A percentile compares a stretch with the other conserved stretches of the same genome.
These are phyloP conservation scores for Scedosporium apiospermum DNA, from an alignment of 2,329 filamentous ascomycete genomes.

Conservation along the genomic window DNA sequence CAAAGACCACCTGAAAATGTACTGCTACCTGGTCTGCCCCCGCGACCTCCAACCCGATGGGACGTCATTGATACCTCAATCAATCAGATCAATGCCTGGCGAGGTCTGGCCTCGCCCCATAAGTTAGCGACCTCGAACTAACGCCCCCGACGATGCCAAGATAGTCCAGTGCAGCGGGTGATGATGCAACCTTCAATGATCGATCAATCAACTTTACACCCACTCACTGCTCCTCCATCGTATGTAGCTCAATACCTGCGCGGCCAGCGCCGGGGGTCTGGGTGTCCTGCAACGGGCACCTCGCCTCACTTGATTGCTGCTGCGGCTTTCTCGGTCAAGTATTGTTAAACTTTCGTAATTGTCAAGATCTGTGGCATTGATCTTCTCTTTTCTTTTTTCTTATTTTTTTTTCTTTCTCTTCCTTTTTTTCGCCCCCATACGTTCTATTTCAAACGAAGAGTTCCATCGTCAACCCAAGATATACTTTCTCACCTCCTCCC, in stretches of 20 bases:
- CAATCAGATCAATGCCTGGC: not conserved
- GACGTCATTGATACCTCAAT: not conserved
- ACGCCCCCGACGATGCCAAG: conserved; percentile 1
- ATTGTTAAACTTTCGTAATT: not conserved
- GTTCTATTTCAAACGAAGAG: not conserved
- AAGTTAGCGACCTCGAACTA: not conserved
- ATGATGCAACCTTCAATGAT: not conserved
- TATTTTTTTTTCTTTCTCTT: not conserved
- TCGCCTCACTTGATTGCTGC: not conserved
- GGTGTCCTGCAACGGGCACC: not conserved
- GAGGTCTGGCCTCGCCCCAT: too few species aligned
- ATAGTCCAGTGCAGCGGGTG: not conserved
- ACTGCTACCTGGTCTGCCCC: not conserved
- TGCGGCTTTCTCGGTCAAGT: conserved; percentile 5
- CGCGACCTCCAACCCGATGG: not conserved
- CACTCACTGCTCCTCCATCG: conserved; percentile 4
- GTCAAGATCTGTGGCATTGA: not conserved
- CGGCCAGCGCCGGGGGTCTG: not conserved
- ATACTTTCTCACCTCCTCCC: not conserved
- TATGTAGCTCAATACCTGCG: not conserved
- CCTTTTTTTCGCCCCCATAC: not conserved
- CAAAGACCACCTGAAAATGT: not conserved
- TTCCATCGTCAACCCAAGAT: not conserved
- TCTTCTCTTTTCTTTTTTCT: not conserved
- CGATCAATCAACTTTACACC: conserved; percentile 3